Evolutionary conservation across 805 yeast genomes (phyloP), one percentile per base, ranked within the genome.

Genomic region (Kluyveromyces siamensis): DNA sequence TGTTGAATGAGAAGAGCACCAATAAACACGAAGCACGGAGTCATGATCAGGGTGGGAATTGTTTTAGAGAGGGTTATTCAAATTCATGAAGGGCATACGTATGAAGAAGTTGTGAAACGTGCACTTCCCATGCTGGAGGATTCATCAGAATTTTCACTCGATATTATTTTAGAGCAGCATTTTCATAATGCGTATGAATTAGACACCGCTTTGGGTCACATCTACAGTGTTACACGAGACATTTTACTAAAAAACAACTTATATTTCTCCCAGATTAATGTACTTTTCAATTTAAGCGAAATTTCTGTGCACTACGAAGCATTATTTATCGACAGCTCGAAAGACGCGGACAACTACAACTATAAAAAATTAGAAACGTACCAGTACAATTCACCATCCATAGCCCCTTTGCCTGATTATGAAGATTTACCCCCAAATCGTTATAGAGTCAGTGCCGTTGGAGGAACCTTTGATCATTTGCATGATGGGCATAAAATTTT

Each of bases 391-490:
- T 16, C n/a, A 5, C 5, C 9, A 7, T 7, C 5, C 11, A 11
- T 8, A 16, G 5, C 27, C 2, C 8, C 3, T 11, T 6, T 17
- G 9, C 14, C 6, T 11, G 14, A 21, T 14, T 36, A 14, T 5
- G 39, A 16, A n/a, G 55, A 48, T 2, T 53, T 55, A 18, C 60
- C 56, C 16, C 58, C 57, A 19, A 56, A 61, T 9, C 47, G 53
- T 2, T 72, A 67, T 50, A 49, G 54, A 16, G 72, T 73, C 6
- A 57, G 65, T 27, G 91, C 96, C 0, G 81, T 91, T 1, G 99
- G 99, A 0, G 99, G 99, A 0, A 93, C 99, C 0, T 93, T 93
- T 69, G 99, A 93, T 61, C 98, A 93, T 67, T 61, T 93, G 37
- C 99, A 93, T 58, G 95, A 85, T 60, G 99, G 98, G 0, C 99